Conservation (phyloP, 768 basidiomycete species). For the Wakefieldia striispora region DNA sequence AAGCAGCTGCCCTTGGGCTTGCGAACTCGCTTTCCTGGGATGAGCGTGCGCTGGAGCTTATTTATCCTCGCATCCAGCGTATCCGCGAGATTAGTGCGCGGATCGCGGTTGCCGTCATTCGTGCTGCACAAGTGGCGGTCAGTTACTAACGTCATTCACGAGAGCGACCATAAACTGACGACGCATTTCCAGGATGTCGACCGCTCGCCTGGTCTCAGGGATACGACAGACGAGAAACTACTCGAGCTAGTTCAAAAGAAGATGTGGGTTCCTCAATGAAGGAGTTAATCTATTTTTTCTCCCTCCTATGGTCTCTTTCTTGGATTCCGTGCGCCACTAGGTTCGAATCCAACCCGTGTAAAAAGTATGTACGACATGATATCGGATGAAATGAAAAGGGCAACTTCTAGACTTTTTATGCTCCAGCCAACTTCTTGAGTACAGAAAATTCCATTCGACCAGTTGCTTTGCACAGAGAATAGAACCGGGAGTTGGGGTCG, state of each 20-base stretch:
- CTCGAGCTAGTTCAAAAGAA: slow-evolving; percentile 52
- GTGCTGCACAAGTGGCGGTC: slow-evolving; percentile 75
- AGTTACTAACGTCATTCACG: slow-evolving; percentile 28
- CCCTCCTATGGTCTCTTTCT: background rate
- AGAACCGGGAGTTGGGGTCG: slow-evolving; percentile 58
- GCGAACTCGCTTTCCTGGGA: slow-evolving; percentile 68
- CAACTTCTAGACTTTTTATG: slow-evolving; percentile 10
- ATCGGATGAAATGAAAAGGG: background rate
- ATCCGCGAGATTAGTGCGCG: slow-evolving; percentile 81
- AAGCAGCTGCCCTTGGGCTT: slow-evolving; percentile 80
- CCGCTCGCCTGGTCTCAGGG: slow-evolving; percentile 49
- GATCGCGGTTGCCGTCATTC: slow-evolving; percentile 75
- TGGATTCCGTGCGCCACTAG: no score
- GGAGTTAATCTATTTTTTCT: no score
- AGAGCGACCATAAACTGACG: slow-evolving; percentile 12
- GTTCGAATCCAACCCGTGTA: background rate
- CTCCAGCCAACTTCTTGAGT: slow-evolving; percentile 64
- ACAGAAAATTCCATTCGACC: slow-evolving; percentile 69
- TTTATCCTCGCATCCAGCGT: slow-evolving; percentile 84
- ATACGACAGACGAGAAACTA: slow-evolving; percentile 55
- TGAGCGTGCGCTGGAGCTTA: slow-evolving; percentile 60
- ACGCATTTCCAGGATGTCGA: slow-evolving; percentile 49
- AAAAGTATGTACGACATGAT: slow-evolving; percentile 8
- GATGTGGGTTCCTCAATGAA: slow-evolving; percentile 67
- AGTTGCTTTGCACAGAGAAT: slow-evolving; percentile 69